Evolutionary conservation across 768 basidiomycete species (phyloP).

Genomic region (Leccinum arenicola): DNA sequence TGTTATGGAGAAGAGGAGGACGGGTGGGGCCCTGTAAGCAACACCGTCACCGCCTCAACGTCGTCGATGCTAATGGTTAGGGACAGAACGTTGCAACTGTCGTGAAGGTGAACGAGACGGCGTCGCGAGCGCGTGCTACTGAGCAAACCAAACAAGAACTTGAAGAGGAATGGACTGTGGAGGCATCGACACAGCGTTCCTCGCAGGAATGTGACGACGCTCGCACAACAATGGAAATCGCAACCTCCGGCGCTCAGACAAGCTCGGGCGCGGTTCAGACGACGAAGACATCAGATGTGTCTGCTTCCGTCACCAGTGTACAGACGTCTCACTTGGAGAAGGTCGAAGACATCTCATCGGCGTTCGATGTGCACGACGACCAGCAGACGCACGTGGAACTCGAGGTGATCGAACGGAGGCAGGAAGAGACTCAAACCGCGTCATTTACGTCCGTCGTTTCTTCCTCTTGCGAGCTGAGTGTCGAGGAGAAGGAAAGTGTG

Average conservation of each 20-base stretch:
- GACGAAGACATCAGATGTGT: not conserved
- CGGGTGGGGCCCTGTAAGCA: not conserved
- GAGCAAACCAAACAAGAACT: not conserved
- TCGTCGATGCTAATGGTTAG: not conserved
- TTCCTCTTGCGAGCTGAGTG: not conserved
- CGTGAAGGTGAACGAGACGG: not conserved
- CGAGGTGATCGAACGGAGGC: not conserved
- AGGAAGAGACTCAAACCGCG: not conserved
- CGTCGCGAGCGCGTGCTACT: not conserved
- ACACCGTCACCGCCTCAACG: not conserved
- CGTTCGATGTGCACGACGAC: not conserved
- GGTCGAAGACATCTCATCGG: not conserved
- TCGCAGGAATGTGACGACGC: not conserved
- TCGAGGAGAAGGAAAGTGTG: not conserved
- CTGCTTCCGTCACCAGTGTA: not conserved
- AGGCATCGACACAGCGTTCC: not conserved
- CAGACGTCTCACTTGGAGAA: not conserved
- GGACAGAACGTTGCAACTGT: not conserved
- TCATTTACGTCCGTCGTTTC: not conserved
- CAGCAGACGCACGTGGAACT: not conserved
- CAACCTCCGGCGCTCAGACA: not conserved
- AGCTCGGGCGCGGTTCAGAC: not conserved
- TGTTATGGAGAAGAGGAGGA: not conserved
- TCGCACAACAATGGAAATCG: not conserved
- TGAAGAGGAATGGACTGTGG: not conserved